A percentile compares a stretch with the other conserved stretches of the same genome.
These are phyloP conservation scores for Pisolithus albus DNA, from an alignment of 768 basidiomycete species.

Conservation along the genomic window DNA sequence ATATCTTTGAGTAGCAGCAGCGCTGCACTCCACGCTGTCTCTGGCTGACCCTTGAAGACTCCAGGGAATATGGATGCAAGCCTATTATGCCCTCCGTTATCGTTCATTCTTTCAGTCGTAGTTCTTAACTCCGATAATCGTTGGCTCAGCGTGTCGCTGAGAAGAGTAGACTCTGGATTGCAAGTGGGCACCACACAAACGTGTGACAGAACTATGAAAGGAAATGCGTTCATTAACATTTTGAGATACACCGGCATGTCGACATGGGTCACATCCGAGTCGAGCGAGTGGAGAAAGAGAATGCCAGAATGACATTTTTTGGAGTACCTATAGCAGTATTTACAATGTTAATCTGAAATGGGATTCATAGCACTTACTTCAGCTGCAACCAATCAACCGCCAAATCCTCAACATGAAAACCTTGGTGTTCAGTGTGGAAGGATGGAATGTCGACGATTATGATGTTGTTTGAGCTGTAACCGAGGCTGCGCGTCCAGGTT, in stretches of 20 bases:
- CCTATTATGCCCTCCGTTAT: no score
- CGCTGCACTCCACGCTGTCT: not conserved
- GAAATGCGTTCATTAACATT: not conserved
- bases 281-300: not conserved
- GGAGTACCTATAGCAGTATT: not conserved
- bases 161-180: not conserved
- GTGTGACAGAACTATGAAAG: not conserved
- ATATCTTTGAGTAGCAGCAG: no score
- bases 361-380: no score
- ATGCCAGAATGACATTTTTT: not conserved
- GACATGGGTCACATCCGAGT: not conserved
- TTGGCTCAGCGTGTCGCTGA: not conserved
- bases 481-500: no score
- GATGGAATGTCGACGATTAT: no score
- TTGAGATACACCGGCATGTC: not conserved
- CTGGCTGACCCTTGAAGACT: not conserved
- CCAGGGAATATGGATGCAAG: no score
- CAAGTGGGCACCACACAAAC: not conserved
- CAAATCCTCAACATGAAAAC: no score
- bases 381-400: no score
- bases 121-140: not conserved
- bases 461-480: no score
- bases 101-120: not conserved
- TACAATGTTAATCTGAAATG: no score
- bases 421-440: no score